Percentiles rank a stretch among this genome's conserved stretches.
phyloP scores from a whole-genome alignment of 345 rosid species.

The Populus davidiana region DNA sequence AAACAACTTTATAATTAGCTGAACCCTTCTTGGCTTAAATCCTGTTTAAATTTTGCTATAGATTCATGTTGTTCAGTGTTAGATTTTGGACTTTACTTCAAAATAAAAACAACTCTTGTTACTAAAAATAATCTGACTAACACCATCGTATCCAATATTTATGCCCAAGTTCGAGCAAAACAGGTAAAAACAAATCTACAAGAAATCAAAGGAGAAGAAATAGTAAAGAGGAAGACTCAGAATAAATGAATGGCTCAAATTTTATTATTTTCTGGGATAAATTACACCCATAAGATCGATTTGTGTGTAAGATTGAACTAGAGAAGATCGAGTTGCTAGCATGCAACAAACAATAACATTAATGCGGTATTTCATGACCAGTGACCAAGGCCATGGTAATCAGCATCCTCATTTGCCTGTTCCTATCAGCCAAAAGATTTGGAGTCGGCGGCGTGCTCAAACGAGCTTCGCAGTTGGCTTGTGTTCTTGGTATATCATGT shows the following conservation, averaged over 20 bases:
- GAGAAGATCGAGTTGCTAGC: neutral
- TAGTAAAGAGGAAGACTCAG: neutral
- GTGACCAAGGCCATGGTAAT: neutral
- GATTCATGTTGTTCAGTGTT: too few species aligned
- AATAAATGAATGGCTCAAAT: neutral
- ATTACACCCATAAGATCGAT: neutral
- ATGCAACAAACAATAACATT: neutral
- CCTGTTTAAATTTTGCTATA: too few species aligned
- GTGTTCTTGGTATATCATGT: neutral
- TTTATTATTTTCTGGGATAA: neutral
- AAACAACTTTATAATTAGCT: too few species aligned
- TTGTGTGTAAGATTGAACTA: neutral
- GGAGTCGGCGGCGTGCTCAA: neutral
- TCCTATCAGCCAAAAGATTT: neutral
- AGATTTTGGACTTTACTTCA: too few species aligned
- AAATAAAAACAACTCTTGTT: too few species aligned
- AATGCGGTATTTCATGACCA: neutral
- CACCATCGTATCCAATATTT: too few species aligned
- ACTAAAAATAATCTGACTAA: too few species aligned
- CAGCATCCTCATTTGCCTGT: constrained; percentile 1
- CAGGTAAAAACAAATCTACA: too few species aligned
- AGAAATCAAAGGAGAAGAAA: neutral
- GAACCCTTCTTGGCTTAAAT: too few species aligned
- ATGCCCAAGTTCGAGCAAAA: too few species aligned
- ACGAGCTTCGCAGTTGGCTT: neutral